A percentile compares a stretch with the other conserved stretches of the same genome.
Evolutionary conservation across 805 yeast species (phyloP).

Genomic region (Candida hungchunana): DNA sequence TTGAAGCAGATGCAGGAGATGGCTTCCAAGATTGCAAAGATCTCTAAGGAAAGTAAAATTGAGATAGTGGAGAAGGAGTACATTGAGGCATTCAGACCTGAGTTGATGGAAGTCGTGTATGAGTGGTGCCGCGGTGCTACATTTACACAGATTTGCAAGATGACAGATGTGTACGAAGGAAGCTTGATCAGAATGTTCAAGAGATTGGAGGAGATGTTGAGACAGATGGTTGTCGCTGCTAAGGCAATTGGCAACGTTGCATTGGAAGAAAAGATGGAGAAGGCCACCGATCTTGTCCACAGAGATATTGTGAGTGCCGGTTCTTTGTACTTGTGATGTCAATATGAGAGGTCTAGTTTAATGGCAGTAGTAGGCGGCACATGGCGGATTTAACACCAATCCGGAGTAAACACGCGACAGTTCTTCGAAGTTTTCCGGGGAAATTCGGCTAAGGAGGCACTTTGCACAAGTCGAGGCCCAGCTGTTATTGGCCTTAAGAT

Average conservation of each 20-base stretch:
- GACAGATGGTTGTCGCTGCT: conserved; percentile 88
- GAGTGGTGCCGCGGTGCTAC: conserved; percentile 97
- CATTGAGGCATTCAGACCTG: conserved; percentile 85
- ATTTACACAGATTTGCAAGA: conserved; percentile 94
- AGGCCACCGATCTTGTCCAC: conserved; percentile 79
- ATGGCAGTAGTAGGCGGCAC: too few relatives aligned
- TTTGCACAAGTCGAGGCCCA: too few relatives aligned
- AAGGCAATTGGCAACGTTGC: conserved; percentile 90
- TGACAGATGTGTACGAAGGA: conserved; percentile 99
- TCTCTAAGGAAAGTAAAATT: conserved; percentile 83
- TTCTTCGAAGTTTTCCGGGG: too few relatives aligned
- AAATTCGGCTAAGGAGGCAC: too few relatives aligned
- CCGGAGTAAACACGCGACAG: too few relatives aligned
- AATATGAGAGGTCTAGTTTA: background rate
- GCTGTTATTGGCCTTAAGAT: background rate
- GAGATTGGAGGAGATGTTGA: conserved; percentile 86
- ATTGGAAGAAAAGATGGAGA: conserved; percentile 83
- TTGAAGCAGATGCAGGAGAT: conserved; percentile 81
- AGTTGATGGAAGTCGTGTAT: conserved; percentile 93
- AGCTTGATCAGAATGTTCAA: conserved; percentile 92
- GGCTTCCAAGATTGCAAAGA: conserved; percentile 87
- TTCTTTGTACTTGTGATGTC: conserved; percentile 59
- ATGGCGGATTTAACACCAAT: too few relatives aligned
- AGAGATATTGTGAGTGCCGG: conserved; percentile 97
- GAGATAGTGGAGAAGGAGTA: conserved; percentile 91